Base-by-base conservation (phyloP, 2,329 filamentous ascomycete genomes). In the Cladophialophora yegresii region DNA sequence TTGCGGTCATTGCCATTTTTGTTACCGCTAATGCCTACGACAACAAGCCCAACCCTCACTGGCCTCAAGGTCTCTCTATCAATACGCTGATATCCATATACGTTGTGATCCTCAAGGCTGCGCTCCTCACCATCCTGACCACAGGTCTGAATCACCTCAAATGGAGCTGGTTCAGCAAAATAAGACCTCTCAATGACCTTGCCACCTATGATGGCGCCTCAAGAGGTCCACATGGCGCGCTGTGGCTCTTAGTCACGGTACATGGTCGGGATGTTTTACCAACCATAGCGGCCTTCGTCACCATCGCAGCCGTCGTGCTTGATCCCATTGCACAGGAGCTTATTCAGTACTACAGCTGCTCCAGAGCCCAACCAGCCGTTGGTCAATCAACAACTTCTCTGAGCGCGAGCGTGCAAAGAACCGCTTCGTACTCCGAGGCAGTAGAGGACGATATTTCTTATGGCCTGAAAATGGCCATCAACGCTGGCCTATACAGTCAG, bases 61-160 rank as follows among this genome's bases (percentile, higher is more conserved):
- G 54, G 54, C 30, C 54, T 26, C 33, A 22, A 10, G 54, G 54
- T 23, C n/a, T 56, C 16, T 56, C 54, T 1, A 20, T 56, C 54
- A 56, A 56, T 56, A 32, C 54, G 10, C 13, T 43, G 32, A 23
- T 56, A 3, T 16, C 54, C 4, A 26, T 45, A 20, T 23, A 36
- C 26, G 28, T 23, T 13, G 54, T 56, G n/a, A 26, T 56, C n/a
- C 23, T 56, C 30, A 56, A 56, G 54, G 32, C 20, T 10, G 20
- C 54, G 13, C 23, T 56, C 9, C 51, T 54, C n/a, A 9, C 16
- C 23, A 32, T 54, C 28, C 16, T 28, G 16, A 28, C 51, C 7
- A 9, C 22, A 33, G 51, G 51, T 13, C 22, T 54, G 3, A 30
- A 28, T 26, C 51, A 54, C 23, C 26, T 54, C 22, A 54, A 54